Evolutionary conservation across 768 basidiomycete genomes (phyloP), one percentile per base, ranked within the genome.

Genomic region (Naganishia kalamii): DNA sequence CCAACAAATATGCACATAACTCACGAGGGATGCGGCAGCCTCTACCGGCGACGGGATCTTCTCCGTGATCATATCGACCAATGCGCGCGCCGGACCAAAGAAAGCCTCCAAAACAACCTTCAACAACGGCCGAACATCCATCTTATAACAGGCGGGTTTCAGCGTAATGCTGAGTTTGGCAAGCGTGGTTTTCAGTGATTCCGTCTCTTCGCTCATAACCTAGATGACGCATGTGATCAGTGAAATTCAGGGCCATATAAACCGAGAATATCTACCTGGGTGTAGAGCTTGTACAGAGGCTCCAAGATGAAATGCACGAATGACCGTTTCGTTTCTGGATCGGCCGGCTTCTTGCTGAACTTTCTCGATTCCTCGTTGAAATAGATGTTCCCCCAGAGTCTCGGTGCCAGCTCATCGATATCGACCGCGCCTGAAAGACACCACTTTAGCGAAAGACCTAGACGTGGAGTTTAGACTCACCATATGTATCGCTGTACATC

Each of bases 331-430:
- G 85, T 81, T 70, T 92, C 90, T 0, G 88, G 84, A 70, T 92
- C 92, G 5, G 84, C 80, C 44, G 85, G 85, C 76, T 92, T 92
- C 52, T 91, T 86, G 2, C 87, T 87, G 78, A 99, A 99, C 76
- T 92, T 92, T 65, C 92, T 86, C 19, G 84, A 85, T 65, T 89
- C 86, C 46, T 81, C 74, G 78, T 92, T 86, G 79, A 89, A 97
- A 81, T 92, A 99, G 73, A 98, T 91, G 79, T 98, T 93, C 17
- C 96, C 96, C 96, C 96, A 99, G 15, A 99, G 84, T 37, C 96
- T 85, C 69, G 85, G 85, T 19, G 93, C 91, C 70, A 99, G 94
- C 10, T 86, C 84, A 35, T 83, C 78, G n/a, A 92, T 85, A 73
- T 97, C 89, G 59, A 98, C 80, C 11, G 85, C 82, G 29, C 88